Evolutionary conservation across 306 rosid genomes (phyloP), one percentile per base, ranked within the genome.

Genomic region (Prunus mume): DNA sequence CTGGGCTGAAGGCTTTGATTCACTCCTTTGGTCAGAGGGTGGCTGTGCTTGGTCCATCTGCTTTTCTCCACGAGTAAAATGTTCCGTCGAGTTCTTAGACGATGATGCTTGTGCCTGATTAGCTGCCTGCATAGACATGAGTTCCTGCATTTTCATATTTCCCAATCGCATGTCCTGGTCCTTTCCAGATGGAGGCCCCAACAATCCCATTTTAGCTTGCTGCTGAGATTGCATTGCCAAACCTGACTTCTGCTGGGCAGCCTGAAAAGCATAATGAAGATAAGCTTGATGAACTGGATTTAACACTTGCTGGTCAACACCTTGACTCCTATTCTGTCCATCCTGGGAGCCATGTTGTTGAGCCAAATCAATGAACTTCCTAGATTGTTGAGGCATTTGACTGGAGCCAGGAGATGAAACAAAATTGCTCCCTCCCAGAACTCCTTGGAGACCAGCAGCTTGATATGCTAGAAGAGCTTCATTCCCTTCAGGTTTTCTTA

Each of bases 401-500:
- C 83, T 87, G 45, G 93, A 83, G 74, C 78, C 83, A 3, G 97
- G 86, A 73, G 96, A 75, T 66, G 93, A 78, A 65, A 82, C 45
- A 83, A 89, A 90, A 82, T 85, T 89, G 82, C 83, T 83, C 61
- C 78, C 83, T 56, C 84, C 91, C 81, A 81, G 72, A 69, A 75
- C 80, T 76, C 98, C 98, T 76, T 87, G 98, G 81, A 83, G 75
- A 85, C 86, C 72, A 34, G 86, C 90, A 67, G 93, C 87, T 77
- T 89, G 97, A 84, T 92, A 92, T 63, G 96, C 86, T 76, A 89
- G 63, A 80, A 84, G 77, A 73, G 95, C 78, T 86, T 95, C 98
- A 65, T 80, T 90, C 77, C 96, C 97, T 84, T 92, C 98, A 76
- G 97, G 81, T 82, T 89, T 92, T 86, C 97, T 86, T 57, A 88